Percentiles rank a stretch among this genome's conserved stretches.
These are phyloP conservation scores for Salix exigua DNA, from an alignment of 345 rosid species.

Conservation along the genomic window DNA sequence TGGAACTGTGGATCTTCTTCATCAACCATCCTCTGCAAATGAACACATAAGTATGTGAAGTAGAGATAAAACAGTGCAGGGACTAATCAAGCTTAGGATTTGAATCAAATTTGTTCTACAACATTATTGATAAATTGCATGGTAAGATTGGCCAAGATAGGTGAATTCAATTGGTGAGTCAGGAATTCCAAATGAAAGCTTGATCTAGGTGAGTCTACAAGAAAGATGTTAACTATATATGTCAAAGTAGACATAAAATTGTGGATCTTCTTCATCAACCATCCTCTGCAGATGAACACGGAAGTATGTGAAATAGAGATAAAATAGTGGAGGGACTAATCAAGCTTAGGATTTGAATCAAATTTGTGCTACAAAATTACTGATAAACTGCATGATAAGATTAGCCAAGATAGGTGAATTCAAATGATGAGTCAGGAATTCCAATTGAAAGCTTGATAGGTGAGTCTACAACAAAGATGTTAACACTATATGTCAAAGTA, in stretches of 20 bases:
- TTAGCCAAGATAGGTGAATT: not conserved
- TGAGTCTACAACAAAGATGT: not conserved
- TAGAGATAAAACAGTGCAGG: not conserved
- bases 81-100: not conserved
- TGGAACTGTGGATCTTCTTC: constrained; percentile 89
- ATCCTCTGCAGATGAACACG: constrained; percentile 48
- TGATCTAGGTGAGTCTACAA: not conserved
- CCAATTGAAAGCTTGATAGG: not conserved
- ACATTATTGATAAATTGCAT: no score
- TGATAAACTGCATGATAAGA: no score
- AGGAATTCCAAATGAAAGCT: not conserved
- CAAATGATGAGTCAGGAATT: not conserved
- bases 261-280: constrained; percentile 93
- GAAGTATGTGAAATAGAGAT: not conserved
- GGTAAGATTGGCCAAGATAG: no score
- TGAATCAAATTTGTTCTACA: not conserved
- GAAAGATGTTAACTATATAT: not conserved
- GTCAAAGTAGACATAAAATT: constrained; percentile 11
- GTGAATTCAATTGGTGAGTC: not conserved
- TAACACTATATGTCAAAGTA: not conserved
- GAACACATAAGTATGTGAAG: constrained; percentile 3
- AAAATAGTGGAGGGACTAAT: not conserved
- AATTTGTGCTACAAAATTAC: no score
- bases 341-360: not conserved
- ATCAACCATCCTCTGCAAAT: constrained; percentile 77